phyloP scores from a whole-genome alignment of 768 basidiomycete genomes.

The Suillus ampliporus region DNA sequence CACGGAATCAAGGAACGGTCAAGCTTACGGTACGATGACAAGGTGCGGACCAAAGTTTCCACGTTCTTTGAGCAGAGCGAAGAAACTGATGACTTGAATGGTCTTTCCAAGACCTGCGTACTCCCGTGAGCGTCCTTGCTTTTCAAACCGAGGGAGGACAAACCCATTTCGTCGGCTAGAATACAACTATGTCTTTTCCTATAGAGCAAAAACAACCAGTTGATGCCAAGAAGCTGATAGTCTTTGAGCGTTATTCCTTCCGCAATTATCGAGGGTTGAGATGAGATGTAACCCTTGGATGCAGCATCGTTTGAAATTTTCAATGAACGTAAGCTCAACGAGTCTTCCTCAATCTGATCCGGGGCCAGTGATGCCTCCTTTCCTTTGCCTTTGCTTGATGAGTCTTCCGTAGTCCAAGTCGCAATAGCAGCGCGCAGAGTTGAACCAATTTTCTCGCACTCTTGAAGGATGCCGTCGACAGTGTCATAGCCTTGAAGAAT shows the following conservation, averaged over 20 bases:
- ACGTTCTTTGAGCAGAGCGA: constrained; percentile 84
- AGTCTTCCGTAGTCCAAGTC: constrained; percentile 64
- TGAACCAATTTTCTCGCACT: constrained; percentile 87
- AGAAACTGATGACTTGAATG: constrained; percentile 97
- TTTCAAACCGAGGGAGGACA: constrained; percentile 31
- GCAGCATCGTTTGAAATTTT: constrained; percentile 45
- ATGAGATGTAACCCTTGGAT: constrained; percentile 68
- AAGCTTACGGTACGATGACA: constrained; percentile 90
- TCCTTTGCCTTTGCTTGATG: constrained; percentile 43
- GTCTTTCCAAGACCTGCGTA: constrained; percentile 93
- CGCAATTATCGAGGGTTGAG: constrained; percentile 73
- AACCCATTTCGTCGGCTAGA: constrained; percentile 99
- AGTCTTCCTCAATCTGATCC: constrained; percentile 62
- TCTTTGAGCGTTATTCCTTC: constrained; percentile 85
- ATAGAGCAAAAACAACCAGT: constrained; percentile 93
- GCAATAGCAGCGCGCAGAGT: constrained; percentile 75
- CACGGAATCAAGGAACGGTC: not conserved
- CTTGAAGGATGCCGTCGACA: constrained; percentile 87
- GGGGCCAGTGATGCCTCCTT: constrained; percentile 37
- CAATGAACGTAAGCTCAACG: constrained; percentile 60
- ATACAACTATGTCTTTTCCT: constrained; percentile 86
- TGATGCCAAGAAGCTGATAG: constrained; percentile 96
- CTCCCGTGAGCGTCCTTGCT: constrained; percentile 15
- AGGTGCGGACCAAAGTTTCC: constrained; percentile 87
- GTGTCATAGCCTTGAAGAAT: constrained; percentile 86